Base-by-base conservation (phyloP, 169 alveolate species). In the Plasmodium fragile region DNA sequence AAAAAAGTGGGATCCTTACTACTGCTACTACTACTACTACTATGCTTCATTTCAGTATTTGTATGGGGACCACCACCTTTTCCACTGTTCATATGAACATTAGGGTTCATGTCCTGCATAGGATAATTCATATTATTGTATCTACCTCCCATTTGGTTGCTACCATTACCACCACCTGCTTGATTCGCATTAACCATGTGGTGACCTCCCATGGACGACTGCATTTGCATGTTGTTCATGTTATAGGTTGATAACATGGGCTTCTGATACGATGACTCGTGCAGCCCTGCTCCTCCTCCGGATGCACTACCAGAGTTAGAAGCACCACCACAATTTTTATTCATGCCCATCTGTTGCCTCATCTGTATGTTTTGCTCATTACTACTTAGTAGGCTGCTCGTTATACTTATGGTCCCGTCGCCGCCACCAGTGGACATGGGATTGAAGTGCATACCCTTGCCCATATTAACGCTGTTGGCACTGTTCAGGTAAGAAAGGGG, bases 101-200 rank as follows among this genome's bases (percentile, higher is more conserved):
- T 87, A 4, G 59, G 36, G 53, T 78, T 87, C 82, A 87, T 87
- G 8, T 87, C 93, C 65, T 87, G 93, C 28, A 55, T 25, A 3
- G 93, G 65, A 73, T 82, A 82, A 52, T 73, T 84, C 81, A 87
- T 78, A 13, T 71, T n/a, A 28, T 36, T 87, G 52, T 87, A 87
- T 59, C 93, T 87, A 49, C 59, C 7, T 49, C 69, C 80, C 70
- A 85, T 75, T 3, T 43, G 41, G 65, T 85, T 85, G 36, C 30
- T 49, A n/a, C 75, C 13, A 65, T 16, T 65, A 1, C 75, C 75
- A 1, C 75, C 75, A 65, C 36, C 36, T 25, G 41, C 36, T 18
- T 18, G 75, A 10, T 4, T 65, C 11, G 13, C 16, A 65, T 39
- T 22, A 65, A 28, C 39, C 75, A 65, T 25, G 36, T 65, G 30